phyloP scores from a whole-genome alignment of 1,284 basidiomycete genomes.

The Flammula alnicola region DNA sequence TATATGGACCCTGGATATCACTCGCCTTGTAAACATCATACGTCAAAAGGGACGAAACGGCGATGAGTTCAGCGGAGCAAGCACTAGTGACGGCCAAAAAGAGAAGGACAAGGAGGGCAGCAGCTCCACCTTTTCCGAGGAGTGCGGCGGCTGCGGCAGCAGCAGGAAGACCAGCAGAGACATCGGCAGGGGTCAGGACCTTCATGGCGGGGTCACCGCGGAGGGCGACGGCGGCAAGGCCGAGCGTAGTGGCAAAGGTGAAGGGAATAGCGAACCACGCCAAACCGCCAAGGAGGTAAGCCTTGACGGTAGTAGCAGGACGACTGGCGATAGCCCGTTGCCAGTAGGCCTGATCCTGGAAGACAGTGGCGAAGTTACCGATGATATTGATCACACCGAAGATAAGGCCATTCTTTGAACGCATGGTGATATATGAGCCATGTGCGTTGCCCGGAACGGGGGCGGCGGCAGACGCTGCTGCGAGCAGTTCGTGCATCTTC shows the following conservation, averaged over 20 bases:
- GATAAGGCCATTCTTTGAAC: slow-evolving; percentile 80
- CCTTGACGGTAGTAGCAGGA: slow-evolving; percentile 85
- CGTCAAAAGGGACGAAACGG: slow-evolving; percentile 80
- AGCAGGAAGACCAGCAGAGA: slow-evolving; percentile 85
- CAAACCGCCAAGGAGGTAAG: slow-evolving; percentile 88
- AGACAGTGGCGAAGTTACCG: slow-evolving; percentile 84
- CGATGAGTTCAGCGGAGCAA: slow-evolving; percentile 89
- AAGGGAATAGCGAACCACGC: slow-evolving; percentile 91
- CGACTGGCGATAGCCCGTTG: slow-evolving; percentile 88
- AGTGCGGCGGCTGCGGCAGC: slow-evolving; percentile 81
- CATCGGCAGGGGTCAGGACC: slow-evolving; percentile 61
- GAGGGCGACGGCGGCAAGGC: slow-evolving; percentile 82
- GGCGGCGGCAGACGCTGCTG: slow-evolving; percentile 45
- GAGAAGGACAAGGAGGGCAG: slow-evolving; percentile 69
- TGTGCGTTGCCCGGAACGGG: slow-evolving; percentile 70
- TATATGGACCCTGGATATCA: neutral
- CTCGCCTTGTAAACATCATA: slow-evolving; percentile 80
- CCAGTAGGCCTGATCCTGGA: slow-evolving; percentile 80
- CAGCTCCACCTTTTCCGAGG: slow-evolving; percentile 77
- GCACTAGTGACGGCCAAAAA: slow-evolving; percentile 86
- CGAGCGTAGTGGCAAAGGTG: slow-evolving; percentile 80
- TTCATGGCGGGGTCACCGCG: slow-evolving; percentile 73
- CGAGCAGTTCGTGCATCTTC: slow-evolving; percentile 64
- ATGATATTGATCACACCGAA: slow-evolving; percentile 90
- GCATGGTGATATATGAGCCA: slow-evolving; percentile 80